A percentile compares a stretch with the other conserved stretches of the same genome.
Evolutionary conservation across 257 asterid genomes (phyloP).

Genomic region (Osmanthus fragrans): DNA sequence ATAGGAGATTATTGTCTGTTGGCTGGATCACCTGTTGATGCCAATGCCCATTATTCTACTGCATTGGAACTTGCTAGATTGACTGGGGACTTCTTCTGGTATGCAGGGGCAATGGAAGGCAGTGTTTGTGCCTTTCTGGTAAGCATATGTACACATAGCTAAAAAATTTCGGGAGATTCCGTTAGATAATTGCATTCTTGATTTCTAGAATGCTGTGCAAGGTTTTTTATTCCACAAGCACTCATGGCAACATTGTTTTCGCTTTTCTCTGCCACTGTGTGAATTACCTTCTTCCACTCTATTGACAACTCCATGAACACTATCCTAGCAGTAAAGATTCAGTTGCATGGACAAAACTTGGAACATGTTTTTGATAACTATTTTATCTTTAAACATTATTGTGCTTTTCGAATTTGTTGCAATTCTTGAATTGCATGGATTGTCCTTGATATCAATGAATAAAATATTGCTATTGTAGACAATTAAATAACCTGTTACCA

Average conservation of each 20-base stretch:
- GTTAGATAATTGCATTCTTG: conserved; percentile 3
- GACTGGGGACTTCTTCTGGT: conserved; percentile 96
- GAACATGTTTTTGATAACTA: neutral
- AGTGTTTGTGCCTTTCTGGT: conserved; percentile 95
- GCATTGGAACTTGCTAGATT: conserved; percentile 91
- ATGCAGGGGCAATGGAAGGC: conserved; percentile 99
- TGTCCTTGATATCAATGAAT: neutral
- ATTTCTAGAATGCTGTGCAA: conserved; percentile 1
- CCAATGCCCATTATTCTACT: conserved; percentile 91
- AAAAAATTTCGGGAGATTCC: conserved; percentile 6
- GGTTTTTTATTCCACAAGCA: neutral
- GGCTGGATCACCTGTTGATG: conserved; percentile 99
- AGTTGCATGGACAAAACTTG: conserved; percentile 1
- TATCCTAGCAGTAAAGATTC: conserved; percentile 9
- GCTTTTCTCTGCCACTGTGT: neutral
- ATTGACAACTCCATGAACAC: neutral
- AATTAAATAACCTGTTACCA: neutral
- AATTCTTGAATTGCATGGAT: neutral
- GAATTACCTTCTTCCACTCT: neutral
- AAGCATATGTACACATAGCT: conserved; percentile 32
- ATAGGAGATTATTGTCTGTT: conserved; percentile 91
- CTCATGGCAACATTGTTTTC: conserved; percentile 11
- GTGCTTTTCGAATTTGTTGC: neutral
- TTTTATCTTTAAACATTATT: neutral
- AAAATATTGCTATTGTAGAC: neutral